Evolutionary conservation across 2,329 filamentous ascomycete species (phyloP).

Genomic region (Aspergillus tanneri): DNA sequence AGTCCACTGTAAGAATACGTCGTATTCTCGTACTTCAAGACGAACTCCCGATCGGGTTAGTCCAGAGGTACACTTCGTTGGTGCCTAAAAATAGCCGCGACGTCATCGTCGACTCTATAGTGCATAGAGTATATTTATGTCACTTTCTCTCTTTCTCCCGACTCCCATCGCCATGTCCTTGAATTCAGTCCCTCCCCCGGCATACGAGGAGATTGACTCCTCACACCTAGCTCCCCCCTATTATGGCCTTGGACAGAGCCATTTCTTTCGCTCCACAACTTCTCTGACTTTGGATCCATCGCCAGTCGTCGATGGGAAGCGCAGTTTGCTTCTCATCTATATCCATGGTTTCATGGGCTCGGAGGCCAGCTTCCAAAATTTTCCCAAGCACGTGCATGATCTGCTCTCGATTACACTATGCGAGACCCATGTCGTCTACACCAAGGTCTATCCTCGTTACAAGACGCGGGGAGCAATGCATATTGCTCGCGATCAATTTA

Average conservation of each 20-base stretch:
- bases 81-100: conserved; percentile 3
- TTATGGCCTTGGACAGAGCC: background rate
- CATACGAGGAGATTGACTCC: background rate
- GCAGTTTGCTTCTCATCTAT: conserved; percentile 72
- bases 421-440: conserved; percentile 77
- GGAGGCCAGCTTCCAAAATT: conserved; percentile 81
- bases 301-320: conserved; percentile 18
- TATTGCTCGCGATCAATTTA: conserved; percentile 78
- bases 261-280: conserved; percentile 1
- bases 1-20: too few species aligned
- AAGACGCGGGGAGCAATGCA: conserved; percentile 50
- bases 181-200: background rate
- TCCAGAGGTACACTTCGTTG: background rate
- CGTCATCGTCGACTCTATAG: too few species aligned
- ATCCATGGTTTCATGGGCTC: conserved; percentile 90
- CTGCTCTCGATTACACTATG: conserved; percentile 65
- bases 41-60: background rate
- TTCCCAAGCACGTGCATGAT: conserved; percentile 82
- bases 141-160: too few species aligned
- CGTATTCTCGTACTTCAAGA: too few species aligned
- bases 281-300: background rate
- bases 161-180: background rate
- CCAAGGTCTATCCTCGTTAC: conserved; percentile 59
- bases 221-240: background rate
- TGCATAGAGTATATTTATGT: too few species aligned